Base-by-base conservation (phyloP, 2,329 filamentous ascomycete species). In the Venturia nashicola region DNA sequence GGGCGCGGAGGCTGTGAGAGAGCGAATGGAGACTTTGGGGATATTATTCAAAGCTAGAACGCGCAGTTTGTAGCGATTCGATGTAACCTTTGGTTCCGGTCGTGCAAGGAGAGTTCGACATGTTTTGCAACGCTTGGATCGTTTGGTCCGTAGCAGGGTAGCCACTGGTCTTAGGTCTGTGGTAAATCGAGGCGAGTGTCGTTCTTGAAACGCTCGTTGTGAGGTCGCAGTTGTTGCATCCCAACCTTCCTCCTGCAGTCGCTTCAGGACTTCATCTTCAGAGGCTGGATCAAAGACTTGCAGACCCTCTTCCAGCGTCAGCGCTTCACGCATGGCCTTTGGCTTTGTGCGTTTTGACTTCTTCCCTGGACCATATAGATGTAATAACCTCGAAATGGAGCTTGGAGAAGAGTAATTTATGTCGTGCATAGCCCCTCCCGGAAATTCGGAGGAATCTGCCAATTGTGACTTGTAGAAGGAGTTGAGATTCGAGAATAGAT, bases 81-180 rank as follows among this genome's bases (percentile, higher is more conserved):
- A 93, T 59, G 86, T 85, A 40, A 96, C 87, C 75, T 97, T 99
- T 65, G 87, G 84, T 75, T 99, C 94, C 16, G 93, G 94, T 73
- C 96, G 95, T 66, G 91, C 89, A 69, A 99, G 88, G 72, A 97
- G 97, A 77, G 97, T 93, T 14, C 94, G 88, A 76, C 94, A 99
- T 12, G 87, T 83, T 61, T 90, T 88, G 75, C 94, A 99, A 57
- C 94, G 90, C 77, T 97, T 97, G 23, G 91, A 91, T 44, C 93
- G 88, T 72, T 97, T 97, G 0, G 93, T 96, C 64, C 91, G 87
- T 16, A 99, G 84, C 2, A 95, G 82, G 18, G 89, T 88, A 0
- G 92, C 87, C 16, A 92, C 82, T 0, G 94, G 94, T 36, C 90
- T 87, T 5, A 97, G 83, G 23, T 93, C 85, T 62, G 87, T 82